These are phyloP conservation scores for Ogataea ramenticola DNA, from an alignment of 805 yeast genomes.

Conservation along the genomic window DNA sequence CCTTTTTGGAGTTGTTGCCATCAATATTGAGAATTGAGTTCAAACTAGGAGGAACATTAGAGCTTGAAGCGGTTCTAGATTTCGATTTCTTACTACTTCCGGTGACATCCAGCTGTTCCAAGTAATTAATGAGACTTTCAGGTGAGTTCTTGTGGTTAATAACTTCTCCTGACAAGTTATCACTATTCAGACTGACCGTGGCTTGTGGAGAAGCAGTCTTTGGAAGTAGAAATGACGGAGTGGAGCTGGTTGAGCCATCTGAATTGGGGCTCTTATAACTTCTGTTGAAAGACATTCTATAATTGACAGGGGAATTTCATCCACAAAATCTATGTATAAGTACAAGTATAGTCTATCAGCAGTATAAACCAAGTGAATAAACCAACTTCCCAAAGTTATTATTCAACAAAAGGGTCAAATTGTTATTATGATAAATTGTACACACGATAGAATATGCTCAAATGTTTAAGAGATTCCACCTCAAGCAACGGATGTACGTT, in stretches of 20 bases:
- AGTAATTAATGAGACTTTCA: constrained; percentile 9
- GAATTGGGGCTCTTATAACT: not conserved
- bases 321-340: too few relatives aligned
- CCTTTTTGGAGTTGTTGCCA: constrained; percentile 3
- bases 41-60: constrained; percentile 6
- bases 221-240: constrained; percentile 1
- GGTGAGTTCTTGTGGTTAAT: not conserved
- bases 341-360: too few relatives aligned
- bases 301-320: not conserved
- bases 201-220: not conserved
- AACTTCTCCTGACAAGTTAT: not conserved
- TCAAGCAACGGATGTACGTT: too few relatives aligned
- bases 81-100: not conserved
- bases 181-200: constrained; percentile 1
- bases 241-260: not conserved
- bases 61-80: not conserved
- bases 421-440: too few relatives aligned
- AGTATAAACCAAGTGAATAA: too few relatives aligned
- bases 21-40: constrained; percentile 5
- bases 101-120: constrained; percentile 12
- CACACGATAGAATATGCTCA: too few relatives aligned
- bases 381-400: too few relatives aligned
- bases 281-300: constrained; percentile 1
- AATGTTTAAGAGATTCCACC: too few relatives aligned
- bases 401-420: too few relatives aligned